Evolutionary conservation across 306 rosid species (phyloP), one percentile per base, ranked within the genome.

Genomic region (Echinosophora koreensis): DNA sequence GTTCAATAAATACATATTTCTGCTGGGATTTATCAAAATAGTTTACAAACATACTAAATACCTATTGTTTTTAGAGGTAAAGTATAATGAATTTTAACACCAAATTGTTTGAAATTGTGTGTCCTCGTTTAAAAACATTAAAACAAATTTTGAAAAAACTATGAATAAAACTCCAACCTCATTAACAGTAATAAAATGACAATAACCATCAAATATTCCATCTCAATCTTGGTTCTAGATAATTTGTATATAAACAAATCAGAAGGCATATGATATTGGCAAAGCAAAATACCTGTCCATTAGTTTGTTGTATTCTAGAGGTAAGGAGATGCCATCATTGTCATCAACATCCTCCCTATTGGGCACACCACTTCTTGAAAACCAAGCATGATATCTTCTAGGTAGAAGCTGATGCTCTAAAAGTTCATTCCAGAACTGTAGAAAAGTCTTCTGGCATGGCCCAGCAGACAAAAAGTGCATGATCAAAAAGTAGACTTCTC

Each of bases 301-400:
- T 77, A 93, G 80, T 44, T 77, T 72, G 74, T 64, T 73, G 83
- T 93, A 93, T 76, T 81, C 77, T 86, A 90, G 74, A 4, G 98
- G 98, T 56, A 86, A 91, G 57, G 98, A 93, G 65, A 81, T 60
- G 81, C 86, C 92, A 80, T 87, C 87, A 59, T 85, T 86, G 5
- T 85, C 86, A 51, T 84, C 94, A 14, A 67, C 74, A 46, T 59
- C 87, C 60, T 80, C 84, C 78, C 76, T 82, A 56, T 79, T 69
- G 34, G 46, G 51, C 27, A 69, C 70, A 18, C 89, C 87, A 72
- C 80, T 86, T 73, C 97, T 86, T 65, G 97, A 93, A 93, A 77
- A 93, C 94, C 91, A 84, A 74, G 97, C 90, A 88, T 93, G 98
- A 86, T 90, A 90, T 81, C 98, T 89, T 89, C 98, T 87, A 66